phyloP scores from a whole-genome alignment of 257 asterid species.

The Ilex asprella region DNA sequence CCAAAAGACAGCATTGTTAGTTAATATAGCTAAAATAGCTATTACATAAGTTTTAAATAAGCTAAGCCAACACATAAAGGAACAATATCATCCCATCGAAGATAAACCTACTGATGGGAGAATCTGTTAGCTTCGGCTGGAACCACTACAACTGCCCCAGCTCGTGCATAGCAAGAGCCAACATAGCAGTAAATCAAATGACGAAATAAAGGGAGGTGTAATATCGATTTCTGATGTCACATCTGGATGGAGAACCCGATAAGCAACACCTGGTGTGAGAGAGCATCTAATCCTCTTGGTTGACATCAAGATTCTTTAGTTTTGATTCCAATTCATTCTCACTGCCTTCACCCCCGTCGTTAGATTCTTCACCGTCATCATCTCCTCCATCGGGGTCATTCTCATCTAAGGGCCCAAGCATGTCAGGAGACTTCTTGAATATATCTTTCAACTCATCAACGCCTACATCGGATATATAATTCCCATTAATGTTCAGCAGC shows the following conservation, averaged over 20 bases:
- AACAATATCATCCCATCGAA: too few relatives aligned
- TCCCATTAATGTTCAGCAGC: slow-evolving; percentile 60
- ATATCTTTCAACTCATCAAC: slow-evolving; percentile 64
- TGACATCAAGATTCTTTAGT: slow-evolving; percentile 67
- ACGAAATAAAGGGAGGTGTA: too few relatives aligned
- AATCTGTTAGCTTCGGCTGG: too few relatives aligned
- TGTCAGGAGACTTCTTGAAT: slow-evolving; percentile 54
- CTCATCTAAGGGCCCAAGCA: slow-evolving; percentile 81
- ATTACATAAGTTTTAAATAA: too few relatives aligned
- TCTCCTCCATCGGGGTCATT: slow-evolving; percentile 87
- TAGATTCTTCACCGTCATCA: slow-evolving; percentile 51
- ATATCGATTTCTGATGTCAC: too few relatives aligned
- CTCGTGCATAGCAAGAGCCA: too few relatives aligned
- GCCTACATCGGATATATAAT: slow-evolving; percentile 82
- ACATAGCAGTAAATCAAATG: too few relatives aligned
- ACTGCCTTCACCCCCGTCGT: slow-evolving; percentile 53
- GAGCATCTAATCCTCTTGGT: slow-evolving; percentile 30
- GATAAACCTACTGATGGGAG: too few relatives aligned
- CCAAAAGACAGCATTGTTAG: too few relatives aligned
- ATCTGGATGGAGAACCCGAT: slow-evolving; percentile 9
- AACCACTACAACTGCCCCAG: too few relatives aligned
- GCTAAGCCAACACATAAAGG: too few relatives aligned
- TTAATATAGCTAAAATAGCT: too few relatives aligned
- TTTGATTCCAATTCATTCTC: slow-evolving; percentile 62
- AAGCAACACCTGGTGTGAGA: not conserved